Conservation (phyloP, 2,329 filamentous ascomycete genomes). For the Alternaria metachromatica region DNA sequence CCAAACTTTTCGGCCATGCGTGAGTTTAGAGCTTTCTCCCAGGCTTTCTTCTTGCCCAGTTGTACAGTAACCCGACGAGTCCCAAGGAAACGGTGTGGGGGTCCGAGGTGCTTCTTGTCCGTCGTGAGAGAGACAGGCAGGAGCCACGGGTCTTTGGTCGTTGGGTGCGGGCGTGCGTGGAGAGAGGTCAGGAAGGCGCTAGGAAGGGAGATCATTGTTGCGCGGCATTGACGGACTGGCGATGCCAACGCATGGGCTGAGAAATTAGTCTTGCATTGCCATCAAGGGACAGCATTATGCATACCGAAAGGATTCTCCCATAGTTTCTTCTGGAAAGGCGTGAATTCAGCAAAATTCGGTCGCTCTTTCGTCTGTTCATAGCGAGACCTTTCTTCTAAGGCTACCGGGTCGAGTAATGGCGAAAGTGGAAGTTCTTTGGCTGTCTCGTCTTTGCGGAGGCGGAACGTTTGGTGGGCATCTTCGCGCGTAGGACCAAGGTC, state of each 20-base stretch:
- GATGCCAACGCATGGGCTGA: slow-evolving; percentile 68
- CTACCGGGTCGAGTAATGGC: slow-evolving; percentile 55
- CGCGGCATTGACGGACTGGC: slow-evolving; percentile 63
- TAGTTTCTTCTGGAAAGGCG: slow-evolving; percentile 65
- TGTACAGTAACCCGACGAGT: slow-evolving; percentile 21
- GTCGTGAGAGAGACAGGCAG: slow-evolving; percentile 55
- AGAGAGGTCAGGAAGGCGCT: slow-evolving; percentile 69
- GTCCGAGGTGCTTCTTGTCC: slow-evolving; percentile 27
- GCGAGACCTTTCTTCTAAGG: slow-evolving; percentile 43
- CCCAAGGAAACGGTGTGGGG: slow-evolving; percentile 30
- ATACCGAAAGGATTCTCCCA: slow-evolving; percentile 70
- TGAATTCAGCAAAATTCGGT: slow-evolving; percentile 51
- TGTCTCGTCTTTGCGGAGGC: slow-evolving; percentile 42
- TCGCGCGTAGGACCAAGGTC: slow-evolving; percentile 39
- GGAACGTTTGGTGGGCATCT: slow-evolving; percentile 42
- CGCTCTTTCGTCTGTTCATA: slow-evolving; percentile 51
- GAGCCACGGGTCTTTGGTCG: slow-evolving; percentile 62
- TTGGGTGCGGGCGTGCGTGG: slow-evolving; percentile 62
- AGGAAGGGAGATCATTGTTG: slow-evolving; percentile 61
- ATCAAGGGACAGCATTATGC: background rate
- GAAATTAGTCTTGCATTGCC: slow-evolving; percentile 5
- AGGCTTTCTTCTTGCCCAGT: slow-evolving; percentile 30
- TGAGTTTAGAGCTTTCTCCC: slow-evolving; percentile 25
- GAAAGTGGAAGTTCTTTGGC: slow-evolving; percentile 54
- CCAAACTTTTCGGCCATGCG: slow-evolving; percentile 47